These are phyloP conservation scores for Trypanosoma melophagium DNA, from an alignment of 208 protist genomes.

Conservation along the genomic window DNA sequence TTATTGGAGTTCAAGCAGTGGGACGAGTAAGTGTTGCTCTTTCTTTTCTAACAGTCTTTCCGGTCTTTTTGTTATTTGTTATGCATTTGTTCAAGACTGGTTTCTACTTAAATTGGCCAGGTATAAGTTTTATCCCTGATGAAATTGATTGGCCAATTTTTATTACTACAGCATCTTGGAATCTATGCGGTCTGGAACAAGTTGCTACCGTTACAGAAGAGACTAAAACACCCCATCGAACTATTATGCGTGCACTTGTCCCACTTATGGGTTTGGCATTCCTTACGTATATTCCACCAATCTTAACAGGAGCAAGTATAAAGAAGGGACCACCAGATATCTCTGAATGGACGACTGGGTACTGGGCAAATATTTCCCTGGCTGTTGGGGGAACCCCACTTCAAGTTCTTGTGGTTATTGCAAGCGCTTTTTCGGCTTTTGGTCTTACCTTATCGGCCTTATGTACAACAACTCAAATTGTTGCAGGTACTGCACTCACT, in stretches of 20 bases:
- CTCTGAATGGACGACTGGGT: slow-evolving; percentile 64
- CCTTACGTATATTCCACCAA: slow-evolving; percentile 72
- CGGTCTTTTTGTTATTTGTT: slow-evolving; percentile 68
- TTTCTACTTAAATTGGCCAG: slow-evolving; percentile 78
- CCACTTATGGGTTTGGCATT: slow-evolving; percentile 64
- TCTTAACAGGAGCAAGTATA: slow-evolving; percentile 65
- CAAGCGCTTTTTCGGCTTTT: slow-evolving; percentile 67
- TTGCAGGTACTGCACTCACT: slow-evolving; percentile 69
- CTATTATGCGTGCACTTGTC: slow-evolving; percentile 62
- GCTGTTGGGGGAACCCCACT: slow-evolving; percentile 48
- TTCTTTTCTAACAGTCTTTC: slow-evolving; percentile 50
- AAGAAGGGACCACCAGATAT: slow-evolving; percentile 46
- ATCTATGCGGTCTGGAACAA: slow-evolving; percentile 80
- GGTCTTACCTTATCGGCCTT: slow-evolving; percentile 67
- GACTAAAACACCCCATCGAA: slow-evolving; percentile 55
- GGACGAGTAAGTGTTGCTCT: slow-evolving; percentile 59
- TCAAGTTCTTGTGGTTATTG: slow-evolving; percentile 49
- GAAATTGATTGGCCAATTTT: slow-evolving; percentile 70
- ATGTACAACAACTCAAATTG: slow-evolving; percentile 68
- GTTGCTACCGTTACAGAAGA: slow-evolving; percentile 71
- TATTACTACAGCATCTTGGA: slow-evolving; percentile 80
- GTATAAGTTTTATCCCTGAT: slow-evolving; percentile 55
- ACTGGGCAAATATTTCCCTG: slow-evolving; percentile 59
- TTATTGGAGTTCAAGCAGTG: slow-evolving; percentile 65
- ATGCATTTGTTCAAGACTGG: slow-evolving; percentile 46